A percentile compares a stretch with the other conserved stretches of the same genome.
Evolutionary conservation across 257 asterid genomes (phyloP).

Genomic region (Forsythia viridissima): DNA sequence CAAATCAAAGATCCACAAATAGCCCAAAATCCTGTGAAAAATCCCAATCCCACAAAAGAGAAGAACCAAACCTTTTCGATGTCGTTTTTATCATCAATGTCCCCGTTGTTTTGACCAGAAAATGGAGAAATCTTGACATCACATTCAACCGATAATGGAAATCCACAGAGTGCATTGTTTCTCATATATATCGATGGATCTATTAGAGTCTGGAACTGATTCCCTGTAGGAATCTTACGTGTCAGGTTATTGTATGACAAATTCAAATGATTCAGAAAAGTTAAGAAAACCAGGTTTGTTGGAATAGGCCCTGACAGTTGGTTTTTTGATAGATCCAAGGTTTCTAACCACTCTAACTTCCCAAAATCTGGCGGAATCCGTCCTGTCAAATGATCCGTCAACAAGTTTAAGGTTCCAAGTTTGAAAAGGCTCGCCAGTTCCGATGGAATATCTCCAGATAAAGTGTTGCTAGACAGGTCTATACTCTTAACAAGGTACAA

Average conservation of each 20-base stretch:
- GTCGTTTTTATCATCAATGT: background rate
- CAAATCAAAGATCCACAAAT: too few relatives aligned
- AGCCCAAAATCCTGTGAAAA: too few relatives aligned
- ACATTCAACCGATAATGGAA: slow-evolving; percentile 23
- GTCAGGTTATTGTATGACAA: slow-evolving; percentile 38
- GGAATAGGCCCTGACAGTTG: slow-evolving; percentile 33
- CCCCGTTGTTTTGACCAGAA: slow-evolving; percentile 3
- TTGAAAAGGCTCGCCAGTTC: slow-evolving; percentile 21
- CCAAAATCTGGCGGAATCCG: slow-evolving; percentile 26
- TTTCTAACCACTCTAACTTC: slow-evolving; percentile 26
- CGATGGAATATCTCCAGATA: slow-evolving; percentile 34
- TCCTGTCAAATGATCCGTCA: slow-evolving; percentile 37
- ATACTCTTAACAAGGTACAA: slow-evolving; percentile 37
- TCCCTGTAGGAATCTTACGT: slow-evolving; percentile 34
- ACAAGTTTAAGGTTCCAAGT: slow-evolving; percentile 36
- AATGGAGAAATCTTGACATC: slow-evolving; percentile 3
- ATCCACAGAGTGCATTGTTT: slow-evolving; percentile 33
- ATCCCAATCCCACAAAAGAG: background rate
- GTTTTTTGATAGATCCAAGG: slow-evolving; percentile 33
- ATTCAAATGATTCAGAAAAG: slow-evolving; percentile 34
- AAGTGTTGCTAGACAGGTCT: slow-evolving; percentile 35
- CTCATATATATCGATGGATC: slow-evolving; percentile 39
- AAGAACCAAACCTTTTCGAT: slow-evolving; percentile 23
- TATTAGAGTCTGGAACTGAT: slow-evolving; percentile 29
- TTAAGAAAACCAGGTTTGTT: slow-evolving; percentile 23